These are phyloP conservation scores for Penicillium sp. DNA, from an alignment of 2,329 filamentous ascomycete species.

Conservation along the genomic window DNA sequence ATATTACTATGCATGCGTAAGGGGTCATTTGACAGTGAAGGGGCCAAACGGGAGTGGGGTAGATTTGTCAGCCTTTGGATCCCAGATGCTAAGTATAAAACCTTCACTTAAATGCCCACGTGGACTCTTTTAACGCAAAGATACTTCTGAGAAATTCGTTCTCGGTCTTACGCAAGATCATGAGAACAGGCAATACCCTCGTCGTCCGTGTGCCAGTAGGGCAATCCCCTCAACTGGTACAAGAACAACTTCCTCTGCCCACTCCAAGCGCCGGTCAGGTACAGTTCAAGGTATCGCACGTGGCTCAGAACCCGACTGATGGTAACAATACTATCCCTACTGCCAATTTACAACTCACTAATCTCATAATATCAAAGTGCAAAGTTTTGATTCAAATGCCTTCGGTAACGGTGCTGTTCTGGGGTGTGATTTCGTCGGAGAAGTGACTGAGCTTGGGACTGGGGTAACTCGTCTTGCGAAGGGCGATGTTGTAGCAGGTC, in stretches of 20 bases:
- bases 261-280: conserved; percentile 19
- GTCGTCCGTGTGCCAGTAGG: conserved; percentile 15
- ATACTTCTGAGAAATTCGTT: background rate
- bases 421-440: conserved; percentile 40
- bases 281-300: conserved; percentile 29
- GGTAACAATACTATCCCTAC: conserved; percentile 6
- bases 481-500: conserved; percentile 40
- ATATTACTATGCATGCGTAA: too few relatives aligned
- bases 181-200: conserved; percentile 9
- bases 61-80: background rate
- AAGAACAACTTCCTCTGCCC: conserved; percentile 17
- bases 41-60: too few relatives aligned
- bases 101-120: background rate
- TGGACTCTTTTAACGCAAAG: background rate
- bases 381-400: conserved; percentile 40
- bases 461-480: conserved; percentile 32
- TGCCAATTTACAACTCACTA: background rate
- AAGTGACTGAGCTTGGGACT: conserved; percentile 36
- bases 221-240: conserved; percentile 6
- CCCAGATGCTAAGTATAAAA: background rate
- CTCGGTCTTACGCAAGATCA: background rate
- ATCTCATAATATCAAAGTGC: conserved; percentile 24
- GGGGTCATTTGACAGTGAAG: background rate
- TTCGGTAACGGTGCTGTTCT: conserved; percentile 40
- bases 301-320: conserved; percentile 31